Base-by-base conservation (phyloP, 2,329 filamentous ascomycete genomes). In the Ophiostoma quercus region DNA sequence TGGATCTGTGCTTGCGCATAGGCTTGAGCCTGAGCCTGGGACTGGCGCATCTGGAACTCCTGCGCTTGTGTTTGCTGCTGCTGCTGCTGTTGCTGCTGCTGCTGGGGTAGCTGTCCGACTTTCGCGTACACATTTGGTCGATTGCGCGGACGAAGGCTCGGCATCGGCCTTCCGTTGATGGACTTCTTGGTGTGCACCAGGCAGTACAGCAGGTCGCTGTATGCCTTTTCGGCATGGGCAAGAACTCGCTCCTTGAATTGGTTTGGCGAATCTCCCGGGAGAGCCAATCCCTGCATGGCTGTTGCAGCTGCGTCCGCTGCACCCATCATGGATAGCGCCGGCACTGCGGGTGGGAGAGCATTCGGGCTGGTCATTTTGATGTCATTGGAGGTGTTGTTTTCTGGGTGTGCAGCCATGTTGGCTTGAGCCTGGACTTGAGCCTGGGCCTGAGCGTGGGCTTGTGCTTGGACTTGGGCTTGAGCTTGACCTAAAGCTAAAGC, bases 191-290 rank as follows among this genome's bases (percentile, higher is more conserved):
- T 82, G 68, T 86, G 84, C 72, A 90, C 87, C 7, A 91, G 81
- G 73, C 86, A 87, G 11, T 87, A 80, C 3, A 94, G 80, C 8
- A 94, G 83, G 73, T 92, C 88, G 66, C 90, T 82, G 77, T 94
- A 94, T 41, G 89, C 85, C 73, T 84, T 84, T 76, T 93, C 89
- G n/a, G 90, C 91, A 79, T 88, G 88, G 16, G 85, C 82, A 32
- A 93, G 79, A 2, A 87, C 86, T 73, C 87, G 89, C 73, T 92
- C 90, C 73, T 87, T 89, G 76, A 92, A 92, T 9, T 79, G 79
- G 19, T 76, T 69, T 19, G 78, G 78, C 3, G 66, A 62, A 3
- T 73, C 72, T 2, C 62, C 71, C 1, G 60, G n/a, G 9, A 66
- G n/a, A n/a, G 72, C n/a, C 6, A 68, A n/a, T 34, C 51, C 47